Evolutionary conservation across 2,329 filamentous ascomycete species (phyloP).

Genomic region (Claviceps monticola): DNA sequence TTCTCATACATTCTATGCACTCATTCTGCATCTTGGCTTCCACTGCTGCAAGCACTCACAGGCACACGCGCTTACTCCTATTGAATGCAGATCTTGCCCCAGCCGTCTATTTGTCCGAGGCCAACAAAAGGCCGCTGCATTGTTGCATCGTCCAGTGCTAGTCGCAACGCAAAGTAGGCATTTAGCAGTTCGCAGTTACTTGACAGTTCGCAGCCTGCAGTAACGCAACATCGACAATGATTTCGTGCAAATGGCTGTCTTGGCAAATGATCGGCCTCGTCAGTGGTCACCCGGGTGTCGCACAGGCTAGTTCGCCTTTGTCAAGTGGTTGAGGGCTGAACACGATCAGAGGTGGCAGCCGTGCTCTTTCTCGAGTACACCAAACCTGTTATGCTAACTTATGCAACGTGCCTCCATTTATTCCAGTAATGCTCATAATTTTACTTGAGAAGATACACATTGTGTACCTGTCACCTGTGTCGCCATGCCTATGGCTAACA

Average conservation of each 20-base stretch:
- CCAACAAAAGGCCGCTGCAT: neutral
- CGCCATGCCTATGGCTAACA: neutral
- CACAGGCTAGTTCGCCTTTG: neutral
- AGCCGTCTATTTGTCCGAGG: slow-evolving; percentile 2
- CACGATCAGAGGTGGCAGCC: neutral
- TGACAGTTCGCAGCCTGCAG: neutral
- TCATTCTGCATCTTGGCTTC: neutral
- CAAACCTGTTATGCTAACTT: neutral
- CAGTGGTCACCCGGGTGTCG: neutral
- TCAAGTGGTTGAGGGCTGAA: neutral
- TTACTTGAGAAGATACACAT: neutral
- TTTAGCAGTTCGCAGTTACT: too few species aligned
- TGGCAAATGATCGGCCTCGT: neutral
- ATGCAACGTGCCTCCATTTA: neutral
- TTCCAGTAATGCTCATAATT: neutral
- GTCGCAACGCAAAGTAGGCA: too few species aligned
- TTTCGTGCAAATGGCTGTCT: neutral
- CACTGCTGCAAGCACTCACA: neutral
- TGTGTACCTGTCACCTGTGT: neutral
- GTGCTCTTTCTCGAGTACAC: neutral
- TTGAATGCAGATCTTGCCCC: neutral
- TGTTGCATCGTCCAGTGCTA: neutral
- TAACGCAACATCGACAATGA: too few species aligned
- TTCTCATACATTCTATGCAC: neutral
- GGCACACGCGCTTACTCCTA: neutral